These are phyloP conservation scores for Yamadazyma mexicana DNA, from an alignment of 1,139 yeast genomes.

Conservation along the genomic window DNA sequence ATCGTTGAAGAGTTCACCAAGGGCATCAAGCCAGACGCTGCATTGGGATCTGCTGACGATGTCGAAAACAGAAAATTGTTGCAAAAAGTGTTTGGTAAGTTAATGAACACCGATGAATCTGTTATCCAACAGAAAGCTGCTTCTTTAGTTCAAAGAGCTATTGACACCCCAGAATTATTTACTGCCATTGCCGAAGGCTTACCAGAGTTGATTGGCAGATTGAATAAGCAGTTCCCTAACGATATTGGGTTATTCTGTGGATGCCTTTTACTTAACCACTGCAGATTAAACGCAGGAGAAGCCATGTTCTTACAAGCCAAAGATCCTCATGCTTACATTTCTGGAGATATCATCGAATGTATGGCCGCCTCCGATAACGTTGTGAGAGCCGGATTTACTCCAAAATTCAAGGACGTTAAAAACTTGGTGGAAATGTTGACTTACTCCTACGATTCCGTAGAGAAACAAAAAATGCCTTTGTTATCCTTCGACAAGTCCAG, in stretches of 20 bases:
- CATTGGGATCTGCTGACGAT: slow-evolving; percentile 48
- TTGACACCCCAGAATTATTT: slow-evolving; percentile 48
- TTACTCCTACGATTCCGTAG: slow-evolving; percentile 84
- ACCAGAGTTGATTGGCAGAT: slow-evolving; percentile 70
- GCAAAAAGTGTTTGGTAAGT: slow-evolving; percentile 71
- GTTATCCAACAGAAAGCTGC: slow-evolving; percentile 56
- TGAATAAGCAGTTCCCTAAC: slow-evolving; percentile 84
- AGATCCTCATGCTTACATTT: slow-evolving; percentile 96
- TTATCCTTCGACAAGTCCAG: slow-evolving; percentile 58
- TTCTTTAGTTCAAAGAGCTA: slow-evolving; percentile 62
- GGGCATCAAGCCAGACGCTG: slow-evolving; percentile 48
- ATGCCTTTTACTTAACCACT: slow-evolving; percentile 87
- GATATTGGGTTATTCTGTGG: slow-evolving; percentile 97
- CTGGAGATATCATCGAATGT: slow-evolving; percentile 97
- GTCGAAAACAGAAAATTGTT: slow-evolving; percentile 58
- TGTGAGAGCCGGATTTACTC: slow-evolving; percentile 97
- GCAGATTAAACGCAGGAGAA: slow-evolving; percentile 81
- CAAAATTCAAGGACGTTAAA: slow-evolving; percentile 93
- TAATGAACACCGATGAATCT: slow-evolving; percentile 75
- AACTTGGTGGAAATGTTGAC: slow-evolving; percentile 90
- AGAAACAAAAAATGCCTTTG: slow-evolving; percentile 87
- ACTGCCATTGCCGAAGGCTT: slow-evolving; percentile 47
- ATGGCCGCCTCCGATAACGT: slow-evolving; percentile 99
- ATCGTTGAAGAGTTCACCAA: slow-evolving; percentile 51
- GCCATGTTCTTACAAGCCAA: slow-evolving; percentile 96